Conservation (phyloP, 176 grass and related monocot genomes). For the Avena atlantica region DNA sequence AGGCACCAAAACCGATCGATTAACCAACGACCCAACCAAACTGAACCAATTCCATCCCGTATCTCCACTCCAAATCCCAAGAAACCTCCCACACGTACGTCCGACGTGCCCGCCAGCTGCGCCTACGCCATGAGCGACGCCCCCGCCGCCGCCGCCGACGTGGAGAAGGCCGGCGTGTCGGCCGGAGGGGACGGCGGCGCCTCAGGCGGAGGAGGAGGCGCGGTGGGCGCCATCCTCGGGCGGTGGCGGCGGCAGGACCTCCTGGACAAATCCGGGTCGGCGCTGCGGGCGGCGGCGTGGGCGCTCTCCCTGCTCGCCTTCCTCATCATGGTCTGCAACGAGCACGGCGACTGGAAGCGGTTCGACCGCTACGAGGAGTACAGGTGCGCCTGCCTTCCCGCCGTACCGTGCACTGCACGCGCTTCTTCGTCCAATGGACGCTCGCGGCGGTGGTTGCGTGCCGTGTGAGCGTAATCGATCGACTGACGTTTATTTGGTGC, state of each 20-base stretch:
- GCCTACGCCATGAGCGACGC: slow-evolving; percentile 22
- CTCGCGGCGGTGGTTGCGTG: background rate
- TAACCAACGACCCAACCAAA: background rate
- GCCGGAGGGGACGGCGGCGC: background rate
- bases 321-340: slow-evolving; percentile 69
- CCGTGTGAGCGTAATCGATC: background rate
- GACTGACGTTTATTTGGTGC: background rate
- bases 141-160: background rate
- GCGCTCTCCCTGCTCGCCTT: slow-evolving; percentile 57
- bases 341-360: slow-evolving; percentile 72
- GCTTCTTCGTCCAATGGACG: background rate
- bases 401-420: background rate
- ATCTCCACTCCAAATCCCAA: slow-evolving; percentile 5
- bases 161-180: slow-evolving; percentile 31
- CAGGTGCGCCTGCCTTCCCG: slow-evolving; percentile 17
- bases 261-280: slow-evolving; percentile 46
- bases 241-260: slow-evolving; percentile 60
- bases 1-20: background rate
- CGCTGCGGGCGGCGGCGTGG: slow-evolving; percentile 51
- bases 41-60: slow-evolving; percentile 3
- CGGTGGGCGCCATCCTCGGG: slow-evolving; percentile 28
- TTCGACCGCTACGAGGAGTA: slow-evolving; percentile 76
- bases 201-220: slow-evolving; percentile 22
- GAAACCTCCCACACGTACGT: background rate
- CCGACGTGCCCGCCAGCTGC: background rate